Base-by-base conservation (phyloP, 1,139 yeast genomes). In the Blastobotrys malaysiensis region DNA sequence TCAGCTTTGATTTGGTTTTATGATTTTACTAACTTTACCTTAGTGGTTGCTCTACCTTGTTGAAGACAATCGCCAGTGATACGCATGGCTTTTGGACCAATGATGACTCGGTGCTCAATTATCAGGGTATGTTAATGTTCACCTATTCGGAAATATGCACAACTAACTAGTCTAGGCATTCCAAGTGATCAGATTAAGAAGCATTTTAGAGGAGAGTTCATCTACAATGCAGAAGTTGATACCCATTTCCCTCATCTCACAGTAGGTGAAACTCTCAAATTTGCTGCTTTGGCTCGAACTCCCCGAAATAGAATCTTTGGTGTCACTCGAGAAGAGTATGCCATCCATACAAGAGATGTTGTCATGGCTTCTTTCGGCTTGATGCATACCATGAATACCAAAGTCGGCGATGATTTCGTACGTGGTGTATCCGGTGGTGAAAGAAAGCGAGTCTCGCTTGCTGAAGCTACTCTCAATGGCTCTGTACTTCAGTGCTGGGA, bases 391-490 rank as follows among this genome's bases (percentile, higher is more conserved):
- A 76, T 78, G 58, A 77, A 83, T 65, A 84, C 90, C 26, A 78
- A 79, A 61, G 90, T 85, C 36, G 91, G 91, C 55, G 79, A 82
- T 65, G 88, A 85, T 63, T 80, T 77, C 55, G 79, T 86, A 47
- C 78, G 91, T 64, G 95, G 95, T 70, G 88, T 86, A 39, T 84
- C 91, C 48, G 95, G 95, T 63, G 95, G 95, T 73, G 93, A 86
- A 72, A 77, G 93, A 63, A 86, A 86, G 71, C 83, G 95, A 70
- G 93, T 86, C 21, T 84, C 91, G 4, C 83, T 86, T 63, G 88
- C 88, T 22, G 89, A 84, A 66, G 83, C 80, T 3, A 73, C 83
- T 45, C 73, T 82, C n/a, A 75, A 83, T 52, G 82, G 84, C 27
- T 81, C 86, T 9, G 76, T 82, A 49, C 69, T 84, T 52, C 86